These are phyloP conservation scores for Thermothielavioides terrestris DNA, from an alignment of 495 filamentous ascomycete genomes.

Conservation along the genomic window DNA sequence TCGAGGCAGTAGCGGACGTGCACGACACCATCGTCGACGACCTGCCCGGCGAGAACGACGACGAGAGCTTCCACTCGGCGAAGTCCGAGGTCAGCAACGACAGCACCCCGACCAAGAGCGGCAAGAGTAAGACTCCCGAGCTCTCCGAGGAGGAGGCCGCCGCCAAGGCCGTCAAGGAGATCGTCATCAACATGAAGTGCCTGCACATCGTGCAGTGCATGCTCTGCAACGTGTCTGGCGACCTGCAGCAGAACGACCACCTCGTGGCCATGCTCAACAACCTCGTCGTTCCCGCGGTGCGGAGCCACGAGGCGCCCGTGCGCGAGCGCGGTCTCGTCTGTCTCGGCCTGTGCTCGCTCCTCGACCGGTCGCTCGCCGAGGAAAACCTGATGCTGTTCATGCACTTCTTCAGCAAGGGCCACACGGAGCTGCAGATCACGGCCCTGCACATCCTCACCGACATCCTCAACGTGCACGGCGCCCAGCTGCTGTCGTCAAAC, in stretches of 20 bases:
- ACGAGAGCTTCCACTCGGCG: constrained; percentile 89
- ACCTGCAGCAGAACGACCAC: constrained; percentile 76
- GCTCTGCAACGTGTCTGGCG: constrained; percentile 81
- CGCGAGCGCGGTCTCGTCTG: constrained; percentile 83
- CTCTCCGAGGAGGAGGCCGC: constrained; percentile 66
- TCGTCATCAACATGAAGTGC: constrained; percentile 97
- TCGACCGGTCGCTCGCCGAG: constrained; percentile 84
- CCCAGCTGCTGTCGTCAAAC: constrained; percentile 54
- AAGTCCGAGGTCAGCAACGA: constrained; percentile 70
- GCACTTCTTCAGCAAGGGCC: constrained; percentile 90
- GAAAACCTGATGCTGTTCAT: constrained; percentile 92
- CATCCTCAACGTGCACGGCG: constrained; percentile 79
- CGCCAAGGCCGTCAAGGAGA: constrained; percentile 74
- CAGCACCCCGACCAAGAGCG: constrained; percentile 45
- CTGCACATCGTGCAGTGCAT: constrained; percentile 96
- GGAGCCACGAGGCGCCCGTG: constrained; percentile 86
- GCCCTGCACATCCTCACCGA: constrained; percentile 90
- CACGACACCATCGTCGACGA: constrained; percentile 78
- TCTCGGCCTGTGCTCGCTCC: constrained; percentile 80
- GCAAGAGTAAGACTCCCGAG: constrained; percentile 39
- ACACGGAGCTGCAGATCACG: constrained; percentile 78
- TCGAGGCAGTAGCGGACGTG: constrained; percentile 91
- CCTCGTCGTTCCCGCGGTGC: constrained; percentile 86
- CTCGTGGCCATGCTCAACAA: constrained; percentile 94
- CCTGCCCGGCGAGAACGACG: constrained; percentile 43